phyloP scores from a whole-genome alignment of 1,284 basidiomycete species.

The Xerocomus amazonicus region DNA sequence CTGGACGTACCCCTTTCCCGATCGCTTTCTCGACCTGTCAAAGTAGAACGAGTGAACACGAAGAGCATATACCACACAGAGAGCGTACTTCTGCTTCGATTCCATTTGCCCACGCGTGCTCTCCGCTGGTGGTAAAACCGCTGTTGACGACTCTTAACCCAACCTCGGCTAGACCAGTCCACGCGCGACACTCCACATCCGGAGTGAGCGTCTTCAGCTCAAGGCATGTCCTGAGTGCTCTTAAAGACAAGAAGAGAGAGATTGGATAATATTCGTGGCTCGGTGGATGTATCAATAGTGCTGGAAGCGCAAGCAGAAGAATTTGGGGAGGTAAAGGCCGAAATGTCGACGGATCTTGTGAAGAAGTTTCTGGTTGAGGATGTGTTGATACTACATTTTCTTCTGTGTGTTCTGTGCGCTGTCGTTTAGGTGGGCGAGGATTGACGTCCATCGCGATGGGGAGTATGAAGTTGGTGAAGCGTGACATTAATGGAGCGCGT shows the following conservation, averaged over 20 bases:
- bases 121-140: slow-evolving; percentile 39
- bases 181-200: slow-evolving; percentile 62
- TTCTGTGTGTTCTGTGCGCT: slow-evolving; percentile 13
- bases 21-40: slow-evolving; percentile 48
- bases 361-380: not conserved
- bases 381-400: not conserved
- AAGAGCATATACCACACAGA: not conserved
- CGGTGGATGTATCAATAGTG: slow-evolving; percentile 58
- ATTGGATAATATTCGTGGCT: slow-evolving; percentile 50
- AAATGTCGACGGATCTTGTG: slow-evolving; percentile 9
- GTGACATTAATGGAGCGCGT: slow-evolving; percentile 23
- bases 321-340: slow-evolving; percentile 43
- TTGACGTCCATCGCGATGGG: slow-evolving; percentile 22
- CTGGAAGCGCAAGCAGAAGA: slow-evolving; percentile 58
- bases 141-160: slow-evolving; percentile 53
- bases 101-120: slow-evolving; percentile 43
- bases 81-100: slow-evolving; percentile 50
- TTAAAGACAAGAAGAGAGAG: slow-evolving; percentile 53
- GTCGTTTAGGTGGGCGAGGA: slow-evolving; percentile 29
- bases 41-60: slow-evolving; percentile 2
- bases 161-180: slow-evolving; percentile 63
- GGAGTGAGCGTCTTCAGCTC: slow-evolving; percentile 47
- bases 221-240: slow-evolving; percentile 54
- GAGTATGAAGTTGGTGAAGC: not conserved
- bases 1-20: slow-evolving; percentile 43